These are phyloP conservation scores for Solanum acaule DNA, from an alignment of 257 asterid species.

Conservation along the genomic window DNA sequence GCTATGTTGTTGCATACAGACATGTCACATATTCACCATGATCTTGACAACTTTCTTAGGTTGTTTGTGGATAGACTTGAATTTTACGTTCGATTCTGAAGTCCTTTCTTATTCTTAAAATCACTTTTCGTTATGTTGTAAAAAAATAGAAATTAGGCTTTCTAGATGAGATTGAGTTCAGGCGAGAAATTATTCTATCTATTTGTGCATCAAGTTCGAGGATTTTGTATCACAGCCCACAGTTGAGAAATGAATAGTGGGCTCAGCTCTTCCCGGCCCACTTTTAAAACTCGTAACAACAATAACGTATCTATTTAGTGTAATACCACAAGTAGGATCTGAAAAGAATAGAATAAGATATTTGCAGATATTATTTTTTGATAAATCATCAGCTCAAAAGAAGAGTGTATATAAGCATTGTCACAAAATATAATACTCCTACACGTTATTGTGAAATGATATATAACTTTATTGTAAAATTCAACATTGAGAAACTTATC, in stretches of 20 bases:
- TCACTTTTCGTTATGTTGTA: background rate
- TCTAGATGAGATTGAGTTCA: background rate
- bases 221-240: background rate
- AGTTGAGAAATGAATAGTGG: background rate
- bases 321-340: background rate
- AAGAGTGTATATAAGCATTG: background rate
- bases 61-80: background rate
- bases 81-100: background rate
- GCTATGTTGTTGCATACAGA: background rate
- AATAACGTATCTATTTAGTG: background rate
- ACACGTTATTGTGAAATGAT: background rate
- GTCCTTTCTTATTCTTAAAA: background rate
- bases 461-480: background rate
- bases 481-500: background rate
- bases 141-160: background rate
- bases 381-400: too few relatives aligned
- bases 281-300: background rate
- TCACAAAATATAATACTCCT: background rate
- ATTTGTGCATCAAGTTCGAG: background rate
- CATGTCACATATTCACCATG: background rate
- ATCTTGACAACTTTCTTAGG: background rate
- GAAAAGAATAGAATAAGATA: too few relatives aligned
- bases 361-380: fast-evolving
- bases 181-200: background rate
- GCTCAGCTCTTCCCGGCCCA: background rate